Conservation (phyloP, 2,329 filamentous ascomycete species). For the Aspergillus jensenii region DNA sequence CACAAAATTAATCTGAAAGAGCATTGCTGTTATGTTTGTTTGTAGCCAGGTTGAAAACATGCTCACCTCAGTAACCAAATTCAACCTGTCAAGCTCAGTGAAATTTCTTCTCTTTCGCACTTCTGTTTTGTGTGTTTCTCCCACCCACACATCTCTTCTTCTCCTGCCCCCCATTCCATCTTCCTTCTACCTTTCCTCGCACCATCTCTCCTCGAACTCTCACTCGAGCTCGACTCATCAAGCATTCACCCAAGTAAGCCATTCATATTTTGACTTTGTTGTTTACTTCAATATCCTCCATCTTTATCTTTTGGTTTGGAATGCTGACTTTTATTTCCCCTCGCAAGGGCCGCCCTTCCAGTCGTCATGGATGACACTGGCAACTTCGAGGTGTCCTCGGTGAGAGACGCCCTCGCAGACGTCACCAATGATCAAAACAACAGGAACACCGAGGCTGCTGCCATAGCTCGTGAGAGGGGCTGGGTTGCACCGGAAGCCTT, state of each 20-base stretch:
- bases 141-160: neutral
- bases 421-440: constrained; percentile 17
- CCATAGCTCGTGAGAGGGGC: constrained; percentile 37
- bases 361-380: constrained; percentile 16
- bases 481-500: constrained; percentile 40
- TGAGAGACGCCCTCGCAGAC: constrained; percentile 24
- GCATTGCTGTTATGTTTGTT: neutral
- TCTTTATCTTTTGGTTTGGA: neutral
- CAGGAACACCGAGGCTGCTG: constrained; percentile 29
- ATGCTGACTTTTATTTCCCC: neutral
- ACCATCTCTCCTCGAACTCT: neutral
- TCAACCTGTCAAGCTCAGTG: neutral
- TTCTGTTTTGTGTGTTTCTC: neutral
- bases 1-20: neutral
- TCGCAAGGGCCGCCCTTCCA: neutral
- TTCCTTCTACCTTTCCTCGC: neutral
- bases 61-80: neutral
- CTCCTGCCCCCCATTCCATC: constrained; percentile 2
- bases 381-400: constrained; percentile 21
- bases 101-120: neutral
- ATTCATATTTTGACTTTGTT: neutral
- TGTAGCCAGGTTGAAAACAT: neutral
- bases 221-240: neutral
- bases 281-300: neutral
- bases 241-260: neutral